A percentile compares a stretch with the other conserved stretches of the same genome.
Conservation (phyloP, 2,329 filamentous ascomycete species). For the Aspergillus caelatus region DNA sequence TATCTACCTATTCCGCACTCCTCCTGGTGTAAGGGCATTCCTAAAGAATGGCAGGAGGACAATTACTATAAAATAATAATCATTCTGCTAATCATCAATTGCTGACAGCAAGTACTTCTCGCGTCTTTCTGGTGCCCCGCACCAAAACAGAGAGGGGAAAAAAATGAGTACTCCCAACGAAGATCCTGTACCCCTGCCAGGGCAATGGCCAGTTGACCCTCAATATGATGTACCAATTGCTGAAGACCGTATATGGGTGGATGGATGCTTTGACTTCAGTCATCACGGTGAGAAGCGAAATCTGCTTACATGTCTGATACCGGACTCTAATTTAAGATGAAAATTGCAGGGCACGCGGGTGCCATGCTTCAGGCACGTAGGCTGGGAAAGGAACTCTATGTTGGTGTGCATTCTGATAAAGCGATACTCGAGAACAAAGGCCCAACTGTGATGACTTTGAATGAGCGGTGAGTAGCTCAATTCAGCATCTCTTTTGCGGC, state of each 20-base stretch:
- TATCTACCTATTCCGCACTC: not conserved
- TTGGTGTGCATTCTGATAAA: constrained; percentile 94
- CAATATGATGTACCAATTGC: constrained; percentile 61
- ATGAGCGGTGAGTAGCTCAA: constrained; percentile 67
- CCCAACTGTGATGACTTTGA: constrained; percentile 92
- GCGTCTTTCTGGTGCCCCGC: not conserved
- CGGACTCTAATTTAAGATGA: constrained; percentile 13
- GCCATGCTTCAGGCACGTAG: constrained; percentile 95
- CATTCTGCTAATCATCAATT: not conserved
- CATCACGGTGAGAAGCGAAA: constrained; percentile 71
- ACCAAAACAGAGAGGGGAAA: not conserved
- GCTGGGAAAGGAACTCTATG: constrained; percentile 82
- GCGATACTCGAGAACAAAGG: constrained; percentile 96
- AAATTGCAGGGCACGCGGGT: constrained; percentile 77
- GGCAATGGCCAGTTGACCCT: constrained; percentile 67
- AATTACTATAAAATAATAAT: not conserved
- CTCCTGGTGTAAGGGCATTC: not conserved
- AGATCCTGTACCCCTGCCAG: constrained; percentile 52
- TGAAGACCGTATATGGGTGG: constrained; percentile 88
- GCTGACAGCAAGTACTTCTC: not conserved
- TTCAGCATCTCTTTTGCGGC: not conserved
- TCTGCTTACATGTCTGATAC: constrained; percentile 1
- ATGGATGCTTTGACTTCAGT: constrained; percentile 99
- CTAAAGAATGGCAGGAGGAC: not conserved
- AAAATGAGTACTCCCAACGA: constrained; percentile 26